These are phyloP conservation scores for Dysphania ambrosioides DNA, from an alignment of 148 eudicot genomes.

Conservation along the genomic window DNA sequence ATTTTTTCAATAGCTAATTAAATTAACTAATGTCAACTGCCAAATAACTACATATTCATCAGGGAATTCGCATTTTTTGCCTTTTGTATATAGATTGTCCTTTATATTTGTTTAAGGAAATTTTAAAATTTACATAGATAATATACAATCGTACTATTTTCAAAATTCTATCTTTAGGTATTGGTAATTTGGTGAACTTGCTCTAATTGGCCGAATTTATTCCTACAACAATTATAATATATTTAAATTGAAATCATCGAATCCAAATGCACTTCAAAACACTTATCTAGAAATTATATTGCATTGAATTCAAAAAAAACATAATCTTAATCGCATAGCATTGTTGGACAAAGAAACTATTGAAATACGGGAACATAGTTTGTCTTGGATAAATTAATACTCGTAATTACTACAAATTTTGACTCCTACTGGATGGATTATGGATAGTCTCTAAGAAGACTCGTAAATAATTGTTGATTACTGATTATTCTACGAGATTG, in stretches of 20 bases:
- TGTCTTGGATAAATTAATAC: background rate
- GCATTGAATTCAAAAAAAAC: too few relatives aligned
- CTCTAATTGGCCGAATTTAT: conserved; percentile 28
- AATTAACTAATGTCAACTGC: too few relatives aligned
- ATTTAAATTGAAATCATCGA: background rate
- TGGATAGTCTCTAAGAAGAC: conserved; percentile 26
- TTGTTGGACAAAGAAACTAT: background rate
- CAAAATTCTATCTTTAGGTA: background rate
- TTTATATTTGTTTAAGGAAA: background rate
- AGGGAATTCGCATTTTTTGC: background rate
- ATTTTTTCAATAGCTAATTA: too few relatives aligned
- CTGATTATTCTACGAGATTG: too few relatives aligned
- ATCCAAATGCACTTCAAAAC: conserved; percentile 4
- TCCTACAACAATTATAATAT: conserved; percentile 2
- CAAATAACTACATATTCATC: too few relatives aligned
- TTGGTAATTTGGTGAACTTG: conserved; percentile 25
- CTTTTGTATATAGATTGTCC: background rate
- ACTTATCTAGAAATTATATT: background rate
- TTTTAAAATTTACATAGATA: background rate
- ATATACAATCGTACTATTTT: background rate
- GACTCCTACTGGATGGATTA: conserved; percentile 23
- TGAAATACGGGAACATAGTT: background rate
- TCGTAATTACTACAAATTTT: background rate
- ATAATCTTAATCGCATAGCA: background rate
- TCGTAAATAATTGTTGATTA: conserved; percentile 4